phyloP scores from a whole-genome alignment of 768 basidiomycete genomes.

The Botryobasidium botryosum region DNA sequence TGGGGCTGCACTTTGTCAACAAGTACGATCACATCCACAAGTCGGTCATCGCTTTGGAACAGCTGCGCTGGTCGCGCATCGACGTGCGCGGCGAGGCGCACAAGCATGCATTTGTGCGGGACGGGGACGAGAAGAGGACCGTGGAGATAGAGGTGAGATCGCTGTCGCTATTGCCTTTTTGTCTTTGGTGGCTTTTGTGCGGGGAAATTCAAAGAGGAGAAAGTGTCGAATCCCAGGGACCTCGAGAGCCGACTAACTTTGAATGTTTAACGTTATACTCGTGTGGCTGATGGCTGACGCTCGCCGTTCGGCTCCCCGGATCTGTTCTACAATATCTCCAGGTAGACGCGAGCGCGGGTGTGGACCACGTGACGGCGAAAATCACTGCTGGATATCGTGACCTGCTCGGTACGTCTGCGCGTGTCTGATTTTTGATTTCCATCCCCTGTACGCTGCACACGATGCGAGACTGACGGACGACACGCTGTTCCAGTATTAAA shows the following conservation, averaged over 20 bases:
- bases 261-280: too few species aligned
- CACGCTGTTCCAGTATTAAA: conserved; percentile 50
- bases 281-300: too few species aligned
- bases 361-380: conserved; percentile 40
- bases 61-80: conserved; percentile 70
- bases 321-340: too few species aligned
- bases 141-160: too few species aligned
- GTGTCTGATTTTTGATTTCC: not conserved
- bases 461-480: not conserved
- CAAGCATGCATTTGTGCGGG: conserved; percentile 66
- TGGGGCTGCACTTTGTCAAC: conserved; percentile 59
- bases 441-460: too few species aligned
- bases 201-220: too few species aligned
- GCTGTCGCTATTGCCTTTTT: too few species aligned
- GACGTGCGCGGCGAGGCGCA: conserved; percentile 37
- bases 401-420: conserved; percentile 42
- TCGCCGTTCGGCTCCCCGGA: too few species aligned
- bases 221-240: too few species aligned
- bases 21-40: conserved; percentile 14
- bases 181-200: too few species aligned
- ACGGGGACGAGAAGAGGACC: conserved; percentile 78
- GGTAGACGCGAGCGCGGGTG: conserved; percentile 51
- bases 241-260: too few species aligned
- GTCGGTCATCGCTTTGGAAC: conserved; percentile 16
- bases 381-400: conserved; percentile 61